phyloP scores from a whole-genome alignment of 257 asterid genomes.

The Solanum paucissectum region DNA sequence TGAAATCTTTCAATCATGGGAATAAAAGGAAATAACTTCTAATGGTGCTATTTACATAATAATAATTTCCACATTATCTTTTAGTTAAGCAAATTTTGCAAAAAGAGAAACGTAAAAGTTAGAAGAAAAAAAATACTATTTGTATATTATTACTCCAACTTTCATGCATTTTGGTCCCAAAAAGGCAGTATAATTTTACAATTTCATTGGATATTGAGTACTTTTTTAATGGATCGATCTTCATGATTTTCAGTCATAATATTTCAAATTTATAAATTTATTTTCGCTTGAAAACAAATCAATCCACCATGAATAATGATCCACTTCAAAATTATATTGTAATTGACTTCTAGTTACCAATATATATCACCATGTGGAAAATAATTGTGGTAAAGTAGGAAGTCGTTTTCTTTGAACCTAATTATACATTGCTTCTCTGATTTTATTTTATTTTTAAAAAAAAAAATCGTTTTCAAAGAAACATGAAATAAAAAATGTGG shows the following conservation, averaged over 20 bases:
- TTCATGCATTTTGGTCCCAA: neutral
- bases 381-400: neutral
- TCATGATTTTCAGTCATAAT: neutral
- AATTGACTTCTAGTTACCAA: neutral
- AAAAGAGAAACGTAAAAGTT: neutral
- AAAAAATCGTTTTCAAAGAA: neutral
- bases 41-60: neutral
- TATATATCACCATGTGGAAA: neutral
- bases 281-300: neutral
- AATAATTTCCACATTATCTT: neutral
- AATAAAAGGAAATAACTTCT: neutral
- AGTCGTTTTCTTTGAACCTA: neutral
- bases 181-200: neutral
- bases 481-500: neutral
- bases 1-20: neutral
- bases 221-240: neutral
- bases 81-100: neutral
- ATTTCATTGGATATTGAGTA: neutral
- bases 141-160: neutral
- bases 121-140: neutral
- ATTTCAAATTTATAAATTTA: neutral
- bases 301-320: neutral
- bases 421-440: neutral
- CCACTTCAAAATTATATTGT: neutral
- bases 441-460: neutral